phyloP scores from a whole-genome alignment of 2,329 filamentous ascomycete genomes.

The Chalara sp. region DNA sequence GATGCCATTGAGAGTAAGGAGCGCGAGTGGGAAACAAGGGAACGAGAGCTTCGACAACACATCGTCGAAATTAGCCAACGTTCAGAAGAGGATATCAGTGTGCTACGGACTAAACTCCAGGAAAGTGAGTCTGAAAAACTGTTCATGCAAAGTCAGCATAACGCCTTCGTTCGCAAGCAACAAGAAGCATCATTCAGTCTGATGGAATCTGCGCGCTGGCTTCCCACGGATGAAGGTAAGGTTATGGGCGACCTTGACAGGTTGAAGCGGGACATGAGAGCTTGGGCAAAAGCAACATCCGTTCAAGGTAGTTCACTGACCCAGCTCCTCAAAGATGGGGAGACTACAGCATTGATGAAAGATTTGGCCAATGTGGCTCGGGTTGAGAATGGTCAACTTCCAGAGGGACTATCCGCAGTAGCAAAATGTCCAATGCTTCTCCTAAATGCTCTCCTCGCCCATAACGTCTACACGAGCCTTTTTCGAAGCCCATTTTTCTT shows the following conservation, averaged over 20 bases:
- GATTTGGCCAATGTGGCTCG: not conserved
- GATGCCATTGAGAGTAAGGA: not conserved
- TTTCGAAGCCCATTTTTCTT: conserved; percentile 11
- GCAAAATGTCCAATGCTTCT: conserved; percentile 9
- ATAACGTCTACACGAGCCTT: conserved; percentile 7
- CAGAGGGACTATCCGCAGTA: not conserved
- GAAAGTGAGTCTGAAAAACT: conserved; percentile 1
- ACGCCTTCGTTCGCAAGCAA: conserved; percentile 6
- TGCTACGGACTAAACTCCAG: conserved; percentile 1
- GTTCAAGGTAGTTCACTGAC: not conserved
- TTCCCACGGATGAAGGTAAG: conserved; percentile 8
- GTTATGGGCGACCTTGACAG: conserved; percentile 6
- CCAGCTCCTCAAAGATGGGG: not conserved
- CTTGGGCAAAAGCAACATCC: conserved; percentile 4
- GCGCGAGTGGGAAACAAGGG: not conserved
- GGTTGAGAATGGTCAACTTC: conserved; percentile 4
- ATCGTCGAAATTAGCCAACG: not conserved
- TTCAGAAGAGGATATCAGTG: not conserved
- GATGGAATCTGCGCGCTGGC: conserved; percentile 11
- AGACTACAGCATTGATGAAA: not conserved
- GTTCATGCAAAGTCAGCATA: not conserved
- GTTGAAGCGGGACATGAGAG: conserved; percentile 9
- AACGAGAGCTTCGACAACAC: not conserved
- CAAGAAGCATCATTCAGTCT: conserved; percentile 10
- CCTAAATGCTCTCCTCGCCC: conserved; percentile 12